phyloP scores from a whole-genome alignment of 768 basidiomycete species.

The Calocybe indica region DNA sequence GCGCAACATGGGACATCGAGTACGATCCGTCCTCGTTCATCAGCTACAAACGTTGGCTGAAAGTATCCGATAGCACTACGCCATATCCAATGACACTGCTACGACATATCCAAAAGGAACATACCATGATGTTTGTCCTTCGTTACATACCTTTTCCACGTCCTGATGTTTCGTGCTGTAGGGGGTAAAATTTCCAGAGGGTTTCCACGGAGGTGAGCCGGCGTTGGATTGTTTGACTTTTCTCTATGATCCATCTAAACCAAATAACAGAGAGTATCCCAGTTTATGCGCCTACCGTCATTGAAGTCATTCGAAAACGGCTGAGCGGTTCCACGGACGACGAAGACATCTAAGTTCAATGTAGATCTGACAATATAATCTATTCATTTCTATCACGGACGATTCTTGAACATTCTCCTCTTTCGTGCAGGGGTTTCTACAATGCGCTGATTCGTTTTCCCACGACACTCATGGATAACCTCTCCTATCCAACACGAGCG shows the following conservation, averaged over 20 bases:
- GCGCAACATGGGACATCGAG: slow-evolving; percentile 34
- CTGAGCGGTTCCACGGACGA: slow-evolving; percentile 13
- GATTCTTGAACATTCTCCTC: not conserved
- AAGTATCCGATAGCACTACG: slow-evolving; percentile 38
- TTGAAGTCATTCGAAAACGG: slow-evolving; percentile 52
- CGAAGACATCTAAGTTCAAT: too few relatives aligned
- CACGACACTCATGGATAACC: not conserved
- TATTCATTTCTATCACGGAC: not conserved
- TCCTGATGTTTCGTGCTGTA: not conserved
- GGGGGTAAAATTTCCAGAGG: slow-evolving; percentile 12
- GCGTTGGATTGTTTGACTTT: not conserved
- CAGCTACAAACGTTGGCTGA: not conserved
- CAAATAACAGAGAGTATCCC: slow-evolving; percentile 38
- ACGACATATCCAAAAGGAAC: slow-evolving; percentile 27
- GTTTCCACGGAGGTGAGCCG: slow-evolving; percentile 17
- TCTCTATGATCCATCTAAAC: not conserved
- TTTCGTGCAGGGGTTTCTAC: not conserved
- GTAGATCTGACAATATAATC: not conserved
- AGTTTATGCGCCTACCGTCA: slow-evolving; percentile 52
- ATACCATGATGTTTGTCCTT: slow-evolving; percentile 20
- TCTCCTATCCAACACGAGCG: not conserved
- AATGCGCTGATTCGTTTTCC: not conserved
- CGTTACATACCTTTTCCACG: not conserved
- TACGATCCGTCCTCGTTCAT: slow-evolving; percentile 11
- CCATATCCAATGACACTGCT: slow-evolving; percentile 61